These are phyloP conservation scores for Cyberlindnera bimundalis DNA, from an alignment of 805 yeast genomes.

Conservation along the genomic window DNA sequence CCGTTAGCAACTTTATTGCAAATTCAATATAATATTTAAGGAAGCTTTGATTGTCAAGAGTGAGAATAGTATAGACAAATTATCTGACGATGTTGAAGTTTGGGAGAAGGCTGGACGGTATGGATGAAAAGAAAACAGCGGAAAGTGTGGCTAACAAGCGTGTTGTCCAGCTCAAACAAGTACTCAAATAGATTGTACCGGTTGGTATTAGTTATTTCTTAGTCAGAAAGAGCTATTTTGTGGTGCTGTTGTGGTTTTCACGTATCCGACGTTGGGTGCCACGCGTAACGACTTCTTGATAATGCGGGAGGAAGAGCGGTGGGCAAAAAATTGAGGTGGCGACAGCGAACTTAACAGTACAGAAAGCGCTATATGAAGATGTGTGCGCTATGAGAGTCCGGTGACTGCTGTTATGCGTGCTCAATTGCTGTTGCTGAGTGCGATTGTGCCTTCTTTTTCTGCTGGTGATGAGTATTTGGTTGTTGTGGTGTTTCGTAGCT, in stretches of 20 bases:
- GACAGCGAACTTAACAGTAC: neutral
- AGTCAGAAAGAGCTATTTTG: neutral
- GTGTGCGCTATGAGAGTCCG: neutral
- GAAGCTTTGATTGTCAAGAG: too few species aligned
- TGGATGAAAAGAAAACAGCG: too few species aligned
- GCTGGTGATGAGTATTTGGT: conserved; percentile 3
- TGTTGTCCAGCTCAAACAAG: too few species aligned
- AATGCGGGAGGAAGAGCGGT: conserved; percentile 2
- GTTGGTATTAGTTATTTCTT: too few species aligned
- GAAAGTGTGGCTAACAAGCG: too few species aligned
- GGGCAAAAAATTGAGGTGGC: neutral
- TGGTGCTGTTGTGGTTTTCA: neutral
- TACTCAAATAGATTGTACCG: too few species aligned
- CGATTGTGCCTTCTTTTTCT: neutral
- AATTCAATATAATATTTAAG: too few species aligned
- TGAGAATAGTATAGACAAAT: too few species aligned
- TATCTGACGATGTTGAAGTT: too few species aligned
- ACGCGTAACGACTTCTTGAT: conserved; percentile 2
- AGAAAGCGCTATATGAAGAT: neutral
- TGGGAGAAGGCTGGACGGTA: too few species aligned
- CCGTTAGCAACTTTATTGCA: too few species aligned
- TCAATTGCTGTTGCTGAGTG: conserved; percentile 4
- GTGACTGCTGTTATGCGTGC: neutral
- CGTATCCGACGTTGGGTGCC: neutral
- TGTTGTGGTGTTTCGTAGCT: conserved; percentile 13